Evolutionary conservation across 352 stramenopile species (phyloP).

Genomic region (Globisporangium radiosum): DNA sequence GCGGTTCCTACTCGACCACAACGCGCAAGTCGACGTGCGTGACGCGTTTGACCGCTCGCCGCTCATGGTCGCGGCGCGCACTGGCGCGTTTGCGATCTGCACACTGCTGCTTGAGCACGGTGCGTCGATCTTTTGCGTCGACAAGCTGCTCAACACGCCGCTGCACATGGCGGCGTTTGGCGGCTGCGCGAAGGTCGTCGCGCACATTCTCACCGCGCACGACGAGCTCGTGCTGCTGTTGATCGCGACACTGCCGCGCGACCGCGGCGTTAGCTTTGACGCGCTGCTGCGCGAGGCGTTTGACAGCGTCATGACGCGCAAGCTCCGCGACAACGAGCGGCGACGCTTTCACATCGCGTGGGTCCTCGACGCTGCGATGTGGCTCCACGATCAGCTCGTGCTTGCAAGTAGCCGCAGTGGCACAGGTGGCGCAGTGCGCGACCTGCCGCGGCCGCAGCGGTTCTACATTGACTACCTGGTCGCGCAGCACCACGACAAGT

Average conservation of each 20-base stretch:
- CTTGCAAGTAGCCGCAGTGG: neutral
- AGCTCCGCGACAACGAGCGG: constrained; percentile 55
- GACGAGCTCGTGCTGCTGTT: constrained; percentile 43
- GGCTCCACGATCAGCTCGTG: constrained; percentile 26
- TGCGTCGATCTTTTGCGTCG: constrained; percentile 36
- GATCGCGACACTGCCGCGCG: constrained; percentile 29
- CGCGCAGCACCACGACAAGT: constrained; percentile 30
- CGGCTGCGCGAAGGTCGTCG: constrained; percentile 29
- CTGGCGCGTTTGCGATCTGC: constrained; percentile 43
- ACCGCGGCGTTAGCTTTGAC: constrained; percentile 23
- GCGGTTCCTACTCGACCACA: constrained; percentile 38
- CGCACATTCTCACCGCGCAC: constrained; percentile 37
- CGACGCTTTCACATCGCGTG: constrained; percentile 60
- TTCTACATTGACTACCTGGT: constrained; percentile 45
- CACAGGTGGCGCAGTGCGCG: neutral
- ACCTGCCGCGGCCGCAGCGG: constrained; percentile 22
- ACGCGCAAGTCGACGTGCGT: constrained; percentile 31
- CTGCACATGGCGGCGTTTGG: constrained; percentile 64
- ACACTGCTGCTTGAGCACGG: constrained; percentile 31
- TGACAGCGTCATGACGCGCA: constrained; percentile 42
- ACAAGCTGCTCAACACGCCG: constrained; percentile 62
- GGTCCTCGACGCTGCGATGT: constrained; percentile 47
- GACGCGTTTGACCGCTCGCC: constrained; percentile 55
- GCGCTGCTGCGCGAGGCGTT: constrained; percentile 33
- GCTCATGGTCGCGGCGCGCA: constrained; percentile 51